These are phyloP conservation scores for Fomitiporia mediterranea DNA, from an alignment of 1,284 basidiomycete genomes.

Conservation along the genomic window DNA sequence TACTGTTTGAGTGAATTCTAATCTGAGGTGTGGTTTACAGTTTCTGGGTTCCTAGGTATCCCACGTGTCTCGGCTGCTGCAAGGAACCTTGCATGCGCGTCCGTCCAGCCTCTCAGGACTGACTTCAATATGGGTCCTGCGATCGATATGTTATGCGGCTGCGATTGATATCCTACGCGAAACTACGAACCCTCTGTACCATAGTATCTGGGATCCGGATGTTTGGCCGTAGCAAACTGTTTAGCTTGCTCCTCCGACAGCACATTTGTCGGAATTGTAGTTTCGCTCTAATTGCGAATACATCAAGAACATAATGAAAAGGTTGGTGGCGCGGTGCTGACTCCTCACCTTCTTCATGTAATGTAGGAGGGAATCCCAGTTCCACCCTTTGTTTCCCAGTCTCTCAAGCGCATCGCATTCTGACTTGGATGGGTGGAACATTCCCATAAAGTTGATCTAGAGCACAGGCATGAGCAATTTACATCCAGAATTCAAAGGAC, in stretches of 20 bases:
- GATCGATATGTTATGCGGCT: neutral
- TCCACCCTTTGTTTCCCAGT: slow-evolving; percentile 22
- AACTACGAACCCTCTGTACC: slow-evolving; percentile 3
- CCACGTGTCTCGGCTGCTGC: neutral
- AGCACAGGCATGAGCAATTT: neutral
- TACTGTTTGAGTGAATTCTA: neutral
- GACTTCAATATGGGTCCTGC: slow-evolving; percentile 9
- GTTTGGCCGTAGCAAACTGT: neutral
- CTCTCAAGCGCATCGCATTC: slow-evolving; percentile 15
- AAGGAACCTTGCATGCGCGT: neutral
- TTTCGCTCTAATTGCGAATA: neutral
- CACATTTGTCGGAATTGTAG: neutral
- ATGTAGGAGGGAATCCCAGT: slow-evolving; percentile 17
- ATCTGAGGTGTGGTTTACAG: neutral
- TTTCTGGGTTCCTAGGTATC: slow-evolving; percentile 7
- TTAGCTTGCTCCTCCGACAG: slow-evolving; percentile 1
- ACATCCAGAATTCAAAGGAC: neutral
- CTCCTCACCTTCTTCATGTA: slow-evolving; percentile 15
- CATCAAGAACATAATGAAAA: neutral
- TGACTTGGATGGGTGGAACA: slow-evolving; percentile 6
- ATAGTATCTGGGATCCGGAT: neutral
- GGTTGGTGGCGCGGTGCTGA: neutral
- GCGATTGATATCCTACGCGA: neutral
- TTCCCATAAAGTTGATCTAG: slow-evolving; percentile 15
- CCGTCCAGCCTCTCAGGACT: neutral